These are phyloP conservation scores for Quercus phellos DNA, from an alignment of 331 rosid species.

Conservation along the genomic window DNA sequence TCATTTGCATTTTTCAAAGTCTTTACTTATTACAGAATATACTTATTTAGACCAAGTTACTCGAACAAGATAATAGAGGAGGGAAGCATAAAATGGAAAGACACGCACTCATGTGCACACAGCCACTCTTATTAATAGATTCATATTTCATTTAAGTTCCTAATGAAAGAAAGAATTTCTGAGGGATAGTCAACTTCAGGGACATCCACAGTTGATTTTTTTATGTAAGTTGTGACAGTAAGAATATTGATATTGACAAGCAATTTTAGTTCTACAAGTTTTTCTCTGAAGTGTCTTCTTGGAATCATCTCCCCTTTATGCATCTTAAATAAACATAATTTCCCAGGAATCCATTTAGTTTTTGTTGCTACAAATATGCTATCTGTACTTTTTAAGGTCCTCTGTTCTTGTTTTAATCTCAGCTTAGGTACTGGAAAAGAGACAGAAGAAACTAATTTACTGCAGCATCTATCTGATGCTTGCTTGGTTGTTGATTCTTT, in stretches of 20 bases:
- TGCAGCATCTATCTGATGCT: conserved; percentile 92
- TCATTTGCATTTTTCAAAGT: too few relatives aligned
- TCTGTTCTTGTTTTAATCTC: conserved; percentile 44
- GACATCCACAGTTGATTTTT: background rate
- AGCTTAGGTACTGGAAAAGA: conserved; percentile 99
- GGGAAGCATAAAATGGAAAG: too few relatives aligned
- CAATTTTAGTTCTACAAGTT: background rate
- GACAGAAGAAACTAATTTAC: conserved; percentile 83
- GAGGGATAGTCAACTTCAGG: background rate
- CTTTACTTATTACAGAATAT: too few relatives aligned
- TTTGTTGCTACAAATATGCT: background rate
- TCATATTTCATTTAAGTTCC: background rate
- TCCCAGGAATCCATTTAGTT: too few relatives aligned
- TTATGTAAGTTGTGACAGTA: background rate
- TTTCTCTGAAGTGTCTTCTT: background rate
- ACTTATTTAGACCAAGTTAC: too few relatives aligned
- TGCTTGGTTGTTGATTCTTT: conserved; percentile 97
- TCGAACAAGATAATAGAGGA: too few relatives aligned
- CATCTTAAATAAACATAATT: background rate
- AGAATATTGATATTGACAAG: background rate
- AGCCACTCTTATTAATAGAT: background rate
- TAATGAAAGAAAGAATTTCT: background rate
- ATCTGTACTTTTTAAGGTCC: conserved; percentile 26
- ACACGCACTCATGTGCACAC: too few relatives aligned
- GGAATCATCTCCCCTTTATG: background rate